Base-by-base conservation (phyloP, 78 protist species). In the Speleostelium caveatum region DNA sequence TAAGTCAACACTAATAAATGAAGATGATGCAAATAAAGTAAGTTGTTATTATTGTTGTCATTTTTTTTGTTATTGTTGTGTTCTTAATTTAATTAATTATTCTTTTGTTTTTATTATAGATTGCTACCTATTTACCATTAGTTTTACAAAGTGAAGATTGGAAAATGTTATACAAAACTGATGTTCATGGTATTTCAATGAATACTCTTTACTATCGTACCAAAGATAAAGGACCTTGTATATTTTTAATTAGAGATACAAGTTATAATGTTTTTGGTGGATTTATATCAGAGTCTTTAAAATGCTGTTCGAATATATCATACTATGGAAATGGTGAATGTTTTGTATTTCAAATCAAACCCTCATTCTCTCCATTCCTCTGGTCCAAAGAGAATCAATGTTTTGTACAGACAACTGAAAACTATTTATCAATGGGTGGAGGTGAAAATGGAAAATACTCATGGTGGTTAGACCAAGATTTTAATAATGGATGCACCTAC, bases 381-480 rank as follows among this genome's bases (percentile, higher is more conserved):
- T 83, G 91, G 91, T 56, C 91, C 12, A 83, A 71, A 72, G 75
- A 83, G 39, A 83, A 83, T 42, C 38, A 58, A 41, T 83, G 91
- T 69, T 83, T 69, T 59, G 73, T 69, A 1, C 79, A 65, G n/a
- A 69, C 91, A 0, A 41, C 53, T 16, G 73, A 83, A 30, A 28
- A 67, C 17, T 83, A 60, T 60, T 5, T 83, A 1, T 83, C 91
- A 22, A 83, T 83, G 91, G 91, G 91, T 42, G 91, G 75, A n/a
- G 91, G 91, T 28, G 19, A 30, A 16, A 62, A 83, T 59, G 91
- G 91, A 14, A 83, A 69, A 60, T 83, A 83, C 59, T 87, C 78
- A 26, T 19, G 75, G 10, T 89, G 86, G 89, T 7, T 89, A 7
- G 94, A 89, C 24, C 35, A 36, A 22, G 78, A 89, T 17, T 72